Conservation (phyloP, 192 early-diverging fungal species). For the Entomortierella chlamydospora region DNA sequence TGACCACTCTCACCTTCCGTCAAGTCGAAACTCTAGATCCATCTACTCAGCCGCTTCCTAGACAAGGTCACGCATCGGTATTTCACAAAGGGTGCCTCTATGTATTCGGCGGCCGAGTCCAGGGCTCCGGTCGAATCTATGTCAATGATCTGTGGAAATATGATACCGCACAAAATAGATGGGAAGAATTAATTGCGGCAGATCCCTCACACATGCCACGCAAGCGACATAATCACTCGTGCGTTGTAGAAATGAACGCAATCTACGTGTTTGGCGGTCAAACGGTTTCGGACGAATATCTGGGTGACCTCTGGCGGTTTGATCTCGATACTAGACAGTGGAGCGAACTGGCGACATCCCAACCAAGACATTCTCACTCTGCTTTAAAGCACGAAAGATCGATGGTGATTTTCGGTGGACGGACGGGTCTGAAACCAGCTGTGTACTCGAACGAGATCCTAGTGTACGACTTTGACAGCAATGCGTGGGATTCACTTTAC, state of each 20-base stretch:
- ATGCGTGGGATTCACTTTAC: slow-evolving; percentile 9
- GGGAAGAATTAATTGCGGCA: slow-evolving; percentile 6
- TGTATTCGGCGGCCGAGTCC: slow-evolving; percentile 35
- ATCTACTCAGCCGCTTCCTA: slow-evolving; percentile 27
- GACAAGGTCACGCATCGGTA: slow-evolving; percentile 31
- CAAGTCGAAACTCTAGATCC: slow-evolving; percentile 3
- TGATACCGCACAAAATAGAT: slow-evolving; percentile 6
- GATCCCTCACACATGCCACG: slow-evolving; percentile 23
- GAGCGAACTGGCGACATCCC: slow-evolving; percentile 30
- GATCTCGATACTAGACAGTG: slow-evolving; percentile 40
- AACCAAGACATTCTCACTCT: slow-evolving; percentile 33
- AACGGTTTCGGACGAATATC: slow-evolving; percentile 24
- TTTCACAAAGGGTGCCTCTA: slow-evolving; percentile 29
- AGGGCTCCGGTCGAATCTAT: slow-evolving; percentile 31
- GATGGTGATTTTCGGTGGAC: slow-evolving; percentile 33
- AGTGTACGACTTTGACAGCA: slow-evolving; percentile 24
- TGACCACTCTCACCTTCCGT: slow-evolving; percentile 36
- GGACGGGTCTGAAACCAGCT: slow-evolving; percentile 35
- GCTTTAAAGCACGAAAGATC: slow-evolving; percentile 20
- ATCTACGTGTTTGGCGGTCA: slow-evolving; percentile 37
- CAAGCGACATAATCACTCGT: slow-evolving; percentile 37
- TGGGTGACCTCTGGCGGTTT: slow-evolving; percentile 37
- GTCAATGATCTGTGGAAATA: slow-evolving; percentile 40
- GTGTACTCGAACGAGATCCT: slow-evolving; percentile 39
- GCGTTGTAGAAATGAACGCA: slow-evolving; percentile 18